These are phyloP conservation scores for Ceratonia siliqua DNA, from an alignment of 306 rosid genomes.

Conservation along the genomic window DNA sequence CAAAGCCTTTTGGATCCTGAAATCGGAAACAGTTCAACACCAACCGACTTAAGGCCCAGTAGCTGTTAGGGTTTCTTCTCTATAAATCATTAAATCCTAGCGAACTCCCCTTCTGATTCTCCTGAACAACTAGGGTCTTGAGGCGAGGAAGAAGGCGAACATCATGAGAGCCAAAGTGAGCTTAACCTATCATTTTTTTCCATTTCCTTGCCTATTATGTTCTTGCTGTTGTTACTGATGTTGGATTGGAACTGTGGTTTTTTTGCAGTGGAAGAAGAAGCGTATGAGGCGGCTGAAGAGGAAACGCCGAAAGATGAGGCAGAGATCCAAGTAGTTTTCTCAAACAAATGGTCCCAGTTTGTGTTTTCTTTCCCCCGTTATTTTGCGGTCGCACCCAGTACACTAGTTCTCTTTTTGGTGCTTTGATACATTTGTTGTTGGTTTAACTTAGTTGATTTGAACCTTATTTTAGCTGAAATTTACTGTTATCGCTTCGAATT, in stretches of 20 bases:
- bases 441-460: not conserved
- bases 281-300: constrained; percentile 90
- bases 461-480: not conserved
- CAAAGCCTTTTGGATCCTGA: not conserved
- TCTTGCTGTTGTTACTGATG: not conserved
- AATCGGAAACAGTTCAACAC: not conserved
- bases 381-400: constrained; percentile 18
- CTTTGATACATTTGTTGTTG: constrained; percentile 28
- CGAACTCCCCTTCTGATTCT: not conserved
- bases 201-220: not conserved
- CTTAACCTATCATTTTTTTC: not conserved
- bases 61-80: constrained; percentile 33
- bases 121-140: constrained; percentile 12
- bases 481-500: not conserved
- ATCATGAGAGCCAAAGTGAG: constrained; percentile 76
- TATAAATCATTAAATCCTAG: constrained; percentile 26
- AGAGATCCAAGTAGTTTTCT: constrained; percentile 74
- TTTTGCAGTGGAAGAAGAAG: constrained; percentile 85
- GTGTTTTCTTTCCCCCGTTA: not conserved
- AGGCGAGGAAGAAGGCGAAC: constrained; percentile 8
- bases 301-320: constrained; percentile 94
- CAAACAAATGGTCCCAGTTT: not conserved
- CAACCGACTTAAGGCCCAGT: not conserved
- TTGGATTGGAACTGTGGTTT: not conserved
- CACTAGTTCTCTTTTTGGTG: not conserved